These are phyloP conservation scores for Verticillium tricorpus DNA, from an alignment of 2,329 filamentous ascomycete genomes.

Conservation along the genomic window DNA sequence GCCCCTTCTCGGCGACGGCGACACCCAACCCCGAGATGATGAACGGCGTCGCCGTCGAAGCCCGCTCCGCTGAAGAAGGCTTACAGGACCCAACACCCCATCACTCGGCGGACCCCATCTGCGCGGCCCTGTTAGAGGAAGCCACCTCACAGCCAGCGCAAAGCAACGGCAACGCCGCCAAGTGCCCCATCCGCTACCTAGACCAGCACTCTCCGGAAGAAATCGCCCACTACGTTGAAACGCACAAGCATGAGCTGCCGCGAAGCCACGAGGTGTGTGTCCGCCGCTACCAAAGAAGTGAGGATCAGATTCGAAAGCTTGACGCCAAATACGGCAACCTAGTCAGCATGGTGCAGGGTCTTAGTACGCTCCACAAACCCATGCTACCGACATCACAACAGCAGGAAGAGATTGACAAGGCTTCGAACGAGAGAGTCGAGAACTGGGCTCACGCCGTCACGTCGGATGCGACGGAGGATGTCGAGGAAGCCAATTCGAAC, in stretches of 20 bases:
- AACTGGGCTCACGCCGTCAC: slow-evolving; percentile 81
- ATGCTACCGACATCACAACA: slow-evolving; percentile 65
- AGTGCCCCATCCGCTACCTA: slow-evolving; percentile 89
- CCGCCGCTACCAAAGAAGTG: slow-evolving; percentile 81
- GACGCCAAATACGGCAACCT: slow-evolving; percentile 93
- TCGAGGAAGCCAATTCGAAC: slow-evolving; percentile 33
- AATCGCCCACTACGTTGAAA: slow-evolving; percentile 88
- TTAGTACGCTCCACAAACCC: slow-evolving; percentile 82
- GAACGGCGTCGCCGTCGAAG: slow-evolving; percentile 3
- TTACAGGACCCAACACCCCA: slow-evolving; percentile 38
- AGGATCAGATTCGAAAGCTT: slow-evolving; percentile 78
- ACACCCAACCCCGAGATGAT: slow-evolving; percentile 19
- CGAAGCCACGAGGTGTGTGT: slow-evolving; percentile 92
- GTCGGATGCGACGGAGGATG: slow-evolving; percentile 33
- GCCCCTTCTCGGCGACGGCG: slow-evolving; percentile 64
- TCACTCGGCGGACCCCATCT: slow-evolving; percentile 55
- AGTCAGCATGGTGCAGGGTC: slow-evolving; percentile 88
- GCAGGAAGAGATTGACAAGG: slow-evolving; percentile 40
- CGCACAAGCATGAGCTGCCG: slow-evolving; percentile 90
- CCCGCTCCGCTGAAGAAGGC: slow-evolving; percentile 4
- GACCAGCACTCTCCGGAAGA: slow-evolving; percentile 92
- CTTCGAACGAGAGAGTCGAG: slow-evolving; percentile 69
- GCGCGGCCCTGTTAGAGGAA: slow-evolving; percentile 59
- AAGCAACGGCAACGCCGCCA: slow-evolving; percentile 47
- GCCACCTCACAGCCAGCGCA: slow-evolving; percentile 45